Conservation (phyloP, 768 basidiomycete species). For the Collybia mongolica region DNA sequence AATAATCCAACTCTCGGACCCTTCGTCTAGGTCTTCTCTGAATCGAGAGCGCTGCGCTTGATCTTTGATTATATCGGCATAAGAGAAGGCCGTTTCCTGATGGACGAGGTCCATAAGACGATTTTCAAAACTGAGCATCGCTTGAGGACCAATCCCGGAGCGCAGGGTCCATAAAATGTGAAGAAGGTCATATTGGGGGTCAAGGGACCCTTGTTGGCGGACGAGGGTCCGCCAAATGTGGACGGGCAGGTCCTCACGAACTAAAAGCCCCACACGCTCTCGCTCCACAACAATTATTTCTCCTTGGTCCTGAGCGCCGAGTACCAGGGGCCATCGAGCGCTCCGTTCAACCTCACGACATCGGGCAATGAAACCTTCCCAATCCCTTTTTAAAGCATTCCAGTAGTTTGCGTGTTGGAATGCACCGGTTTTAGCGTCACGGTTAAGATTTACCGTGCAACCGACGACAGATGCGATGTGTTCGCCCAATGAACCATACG, state of each 20-base stretch:
- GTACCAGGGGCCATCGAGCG: constrained; percentile 75
- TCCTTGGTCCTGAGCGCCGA: constrained; percentile 46
- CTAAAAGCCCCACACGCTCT: constrained; percentile 68
- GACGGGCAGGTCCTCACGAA: constrained; percentile 67
- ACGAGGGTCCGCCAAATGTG: constrained; percentile 50
- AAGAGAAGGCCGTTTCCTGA: constrained; percentile 78
- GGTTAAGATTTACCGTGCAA: constrained; percentile 72
- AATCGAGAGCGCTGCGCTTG: constrained; percentile 54
- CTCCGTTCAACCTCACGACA: constrained; percentile 89
- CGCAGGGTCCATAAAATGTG: constrained; percentile 64
- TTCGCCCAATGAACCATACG: constrained; percentile 67
- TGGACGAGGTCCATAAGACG: constrained; percentile 63
- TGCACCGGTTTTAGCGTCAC: constrained; percentile 77
- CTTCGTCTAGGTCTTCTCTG: constrained; percentile 57
- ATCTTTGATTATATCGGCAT: constrained; percentile 72
- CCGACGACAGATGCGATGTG: constrained; percentile 86
- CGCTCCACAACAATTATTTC: constrained; percentile 70
- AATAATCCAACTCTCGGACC: constrained; percentile 57
- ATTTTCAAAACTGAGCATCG: constrained; percentile 55
- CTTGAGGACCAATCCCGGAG: constrained; percentile 55
- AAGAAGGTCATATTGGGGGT: constrained; percentile 56
- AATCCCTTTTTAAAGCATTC: constrained; percentile 85
- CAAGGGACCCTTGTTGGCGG: constrained; percentile 37
- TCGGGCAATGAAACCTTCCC: constrained; percentile 93
- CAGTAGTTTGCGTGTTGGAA: constrained; percentile 77